Percentiles rank a stretch among this genome's conserved stretches.
These are phyloP conservation scores for Beauveria bassiana DNA, from an alignment of 2,329 filamentous ascomycete genomes.

Conservation along the genomic window DNA sequence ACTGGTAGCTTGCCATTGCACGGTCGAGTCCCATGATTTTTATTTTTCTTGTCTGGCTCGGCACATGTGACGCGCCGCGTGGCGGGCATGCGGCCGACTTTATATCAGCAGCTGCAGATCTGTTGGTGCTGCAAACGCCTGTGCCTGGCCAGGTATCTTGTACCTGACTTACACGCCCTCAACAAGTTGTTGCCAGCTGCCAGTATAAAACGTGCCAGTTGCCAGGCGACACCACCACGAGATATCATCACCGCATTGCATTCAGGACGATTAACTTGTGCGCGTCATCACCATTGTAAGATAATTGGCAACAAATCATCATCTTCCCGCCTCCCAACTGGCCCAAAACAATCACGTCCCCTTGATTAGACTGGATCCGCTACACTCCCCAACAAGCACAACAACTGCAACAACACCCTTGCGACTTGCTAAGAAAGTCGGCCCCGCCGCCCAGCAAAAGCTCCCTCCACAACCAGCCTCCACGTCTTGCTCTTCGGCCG, in stretches of 20 bases:
- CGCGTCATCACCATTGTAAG: not conserved
- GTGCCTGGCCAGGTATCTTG: not conserved
- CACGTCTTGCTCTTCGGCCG: not conserved
- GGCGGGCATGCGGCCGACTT: not conserved
- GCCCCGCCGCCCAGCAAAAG: slow-evolving; percentile 3
- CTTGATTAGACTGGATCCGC: not conserved
- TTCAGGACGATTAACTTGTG: not conserved
- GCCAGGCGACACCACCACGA: not conserved
- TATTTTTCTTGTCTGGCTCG: not conserved
- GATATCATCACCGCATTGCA: not conserved
- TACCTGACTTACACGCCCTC: not conserved
- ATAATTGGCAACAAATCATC: too few relatives aligned
- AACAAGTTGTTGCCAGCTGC: slow-evolving; percentile 5
- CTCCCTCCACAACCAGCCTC: not conserved
- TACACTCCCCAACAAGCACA: not conserved
- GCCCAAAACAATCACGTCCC: not conserved
- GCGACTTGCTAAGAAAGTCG: not conserved
- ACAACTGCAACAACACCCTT: not conserved
- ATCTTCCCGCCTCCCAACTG: too few relatives aligned
- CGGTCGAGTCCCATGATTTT: not conserved
- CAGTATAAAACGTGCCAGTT: not conserved
- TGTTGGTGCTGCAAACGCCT: not conserved
- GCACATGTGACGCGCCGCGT: not conserved
- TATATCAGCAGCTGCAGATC: not conserved
- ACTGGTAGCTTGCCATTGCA: not conserved